A percentile compares a stretch with the other conserved stretches of the same genome.
Evolutionary conservation across 129 eudicot species (phyloP).

Genomic region (Lactuca saligna): DNA sequence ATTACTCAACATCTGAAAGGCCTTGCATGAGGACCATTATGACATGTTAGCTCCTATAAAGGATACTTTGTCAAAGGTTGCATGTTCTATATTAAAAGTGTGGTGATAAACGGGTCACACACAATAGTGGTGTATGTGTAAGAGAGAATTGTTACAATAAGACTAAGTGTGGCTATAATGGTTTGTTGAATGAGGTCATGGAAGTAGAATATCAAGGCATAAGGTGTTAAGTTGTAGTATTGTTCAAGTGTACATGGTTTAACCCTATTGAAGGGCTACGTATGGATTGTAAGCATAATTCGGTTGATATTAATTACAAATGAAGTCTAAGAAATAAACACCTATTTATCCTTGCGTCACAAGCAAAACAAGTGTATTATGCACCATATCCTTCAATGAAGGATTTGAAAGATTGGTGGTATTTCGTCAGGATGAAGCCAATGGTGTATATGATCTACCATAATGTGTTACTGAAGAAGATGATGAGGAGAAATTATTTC

Average conservation of each 20-base stretch:
- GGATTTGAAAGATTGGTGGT: no score
- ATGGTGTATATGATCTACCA: not conserved
- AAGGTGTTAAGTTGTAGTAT: not conserved
- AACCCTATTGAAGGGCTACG: not conserved
- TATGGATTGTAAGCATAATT: not conserved
- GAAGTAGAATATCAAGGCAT: not conserved
- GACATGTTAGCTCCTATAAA: slow-evolving; percentile 4
- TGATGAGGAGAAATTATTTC: no score
- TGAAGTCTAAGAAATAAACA: no score
- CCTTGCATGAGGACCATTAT: slow-evolving; percentile 8
- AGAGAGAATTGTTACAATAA: slow-evolving; percentile 1
- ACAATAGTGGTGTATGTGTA: not conserved
- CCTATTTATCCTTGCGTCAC: no score
- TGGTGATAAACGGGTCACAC: no score
- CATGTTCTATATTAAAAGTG: no score
- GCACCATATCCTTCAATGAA: no score
- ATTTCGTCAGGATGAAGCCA: no score
- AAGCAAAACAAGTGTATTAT: no score
- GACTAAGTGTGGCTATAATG: not conserved
- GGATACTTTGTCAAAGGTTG: not conserved
- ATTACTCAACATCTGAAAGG: not conserved
- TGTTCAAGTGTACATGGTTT: slow-evolving; percentile 10
- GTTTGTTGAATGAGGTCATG: slow-evolving; percentile 6
- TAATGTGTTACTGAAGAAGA: no score
- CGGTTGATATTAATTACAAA: slow-evolving; percentile 3